Conservation (phyloP, 495 filamentous ascomycete genomes). For the Lophiostoma macrostomum region DNA sequence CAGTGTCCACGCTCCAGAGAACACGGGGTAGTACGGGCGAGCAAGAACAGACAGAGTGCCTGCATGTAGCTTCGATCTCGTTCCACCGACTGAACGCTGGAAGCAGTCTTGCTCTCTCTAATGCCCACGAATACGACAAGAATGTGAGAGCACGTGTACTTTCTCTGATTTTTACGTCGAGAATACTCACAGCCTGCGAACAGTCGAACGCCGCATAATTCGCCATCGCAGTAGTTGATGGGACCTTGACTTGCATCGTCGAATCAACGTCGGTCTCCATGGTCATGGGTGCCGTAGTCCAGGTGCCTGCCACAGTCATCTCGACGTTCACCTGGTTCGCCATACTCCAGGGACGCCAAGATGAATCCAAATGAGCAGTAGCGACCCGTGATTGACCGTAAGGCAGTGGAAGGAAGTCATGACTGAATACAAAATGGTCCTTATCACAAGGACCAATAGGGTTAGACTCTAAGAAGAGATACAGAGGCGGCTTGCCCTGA, state of each 20-base stretch:
- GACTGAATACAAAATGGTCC: constrained; percentile 66
- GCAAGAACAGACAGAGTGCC: constrained; percentile 32
- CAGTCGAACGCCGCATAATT: not conserved
- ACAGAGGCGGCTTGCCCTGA: constrained; percentile 46
- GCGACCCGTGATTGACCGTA: constrained; percentile 53
- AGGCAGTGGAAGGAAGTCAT: constrained; percentile 50
- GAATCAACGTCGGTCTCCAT: too few species aligned
- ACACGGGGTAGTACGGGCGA: constrained; percentile 46
- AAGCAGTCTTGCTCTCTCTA: constrained; percentile 1
- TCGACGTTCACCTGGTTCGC: not conserved
- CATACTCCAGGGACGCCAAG: constrained; percentile 31
- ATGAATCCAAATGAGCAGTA: constrained; percentile 45
- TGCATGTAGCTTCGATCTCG: not conserved
- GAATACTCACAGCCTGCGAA: constrained; percentile 7
- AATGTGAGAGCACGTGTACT: not conserved
- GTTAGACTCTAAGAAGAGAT: constrained; percentile 64
- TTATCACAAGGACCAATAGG: constrained; percentile 45
- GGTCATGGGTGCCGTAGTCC: not conserved
- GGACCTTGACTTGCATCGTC: not conserved
- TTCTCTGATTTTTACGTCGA: constrained; percentile 18
- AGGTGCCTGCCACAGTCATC: not conserved
- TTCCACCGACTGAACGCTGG: constrained; percentile 5
- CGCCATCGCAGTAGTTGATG: not conserved
- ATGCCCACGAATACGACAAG: constrained; percentile 8
- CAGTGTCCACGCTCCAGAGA: constrained; percentile 40